A percentile compares a stretch with the other conserved stretches of the same genome.
phyloP scores from a whole-genome alignment of 345 rosid genomes.

The Noccaea bulbosa region DNA sequence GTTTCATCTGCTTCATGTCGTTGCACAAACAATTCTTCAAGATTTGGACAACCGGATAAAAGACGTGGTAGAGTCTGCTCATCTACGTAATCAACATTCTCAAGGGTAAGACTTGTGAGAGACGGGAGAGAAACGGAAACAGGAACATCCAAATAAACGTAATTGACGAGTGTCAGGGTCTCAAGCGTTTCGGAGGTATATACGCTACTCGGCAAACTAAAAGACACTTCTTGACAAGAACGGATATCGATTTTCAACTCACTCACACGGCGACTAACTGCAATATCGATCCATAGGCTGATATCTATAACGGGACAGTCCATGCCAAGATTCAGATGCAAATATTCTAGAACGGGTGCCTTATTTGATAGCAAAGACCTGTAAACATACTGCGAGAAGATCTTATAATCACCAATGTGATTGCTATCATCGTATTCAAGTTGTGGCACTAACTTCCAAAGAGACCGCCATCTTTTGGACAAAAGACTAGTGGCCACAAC shows the following conservation, averaged over 20 bases:
- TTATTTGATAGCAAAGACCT: constrained; percentile 32
- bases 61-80: not conserved
- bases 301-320: constrained; percentile 1
- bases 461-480: constrained; percentile 33
- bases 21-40: constrained; percentile 11
- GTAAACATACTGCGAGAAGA: constrained; percentile 25
- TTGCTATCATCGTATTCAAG: constrained; percentile 11
- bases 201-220: constrained; percentile 16
- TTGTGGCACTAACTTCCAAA: constrained; percentile 19
- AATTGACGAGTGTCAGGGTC: not conserved
- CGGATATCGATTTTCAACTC: not conserved
- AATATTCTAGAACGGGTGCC: not conserved
- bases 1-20: not conserved
- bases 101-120: constrained; percentile 13
- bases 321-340: not conserved
- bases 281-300: constrained; percentile 21
- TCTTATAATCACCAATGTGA: not conserved
- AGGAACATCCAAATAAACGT: constrained; percentile 6
- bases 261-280: constrained; percentile 14
- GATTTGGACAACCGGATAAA: constrained; percentile 21
- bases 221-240: not conserved
- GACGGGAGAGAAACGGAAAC: constrained; percentile 15
- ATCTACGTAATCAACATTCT: not conserved
- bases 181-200: constrained; percentile 20
- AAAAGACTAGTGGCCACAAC: constrained; percentile 19